These are phyloP conservation scores for Spathaspora sp. DNA, from an alignment of 805 yeast genomes.

Conservation along the genomic window DNA sequence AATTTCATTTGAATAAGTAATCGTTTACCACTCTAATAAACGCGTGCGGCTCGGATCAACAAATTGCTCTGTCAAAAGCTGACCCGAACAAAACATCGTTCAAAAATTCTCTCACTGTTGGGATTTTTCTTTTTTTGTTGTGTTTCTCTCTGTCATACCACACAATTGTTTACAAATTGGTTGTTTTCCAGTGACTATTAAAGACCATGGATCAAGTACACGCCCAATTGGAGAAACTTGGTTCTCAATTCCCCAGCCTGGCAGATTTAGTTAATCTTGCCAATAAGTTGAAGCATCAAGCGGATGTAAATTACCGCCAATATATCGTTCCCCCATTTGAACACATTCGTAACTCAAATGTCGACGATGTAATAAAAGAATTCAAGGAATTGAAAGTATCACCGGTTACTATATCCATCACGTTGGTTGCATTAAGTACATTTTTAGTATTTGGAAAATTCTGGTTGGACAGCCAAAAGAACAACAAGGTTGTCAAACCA, in stretches of 20 bases:
- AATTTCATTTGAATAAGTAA: neutral
- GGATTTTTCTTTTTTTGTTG: neutral
- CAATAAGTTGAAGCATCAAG: constrained; percentile 6
- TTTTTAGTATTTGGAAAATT: constrained; percentile 19
- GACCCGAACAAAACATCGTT: neutral
- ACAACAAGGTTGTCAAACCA: constrained; percentile 17
- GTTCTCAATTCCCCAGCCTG: constrained; percentile 6
- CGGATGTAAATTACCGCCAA: constrained; percentile 6
- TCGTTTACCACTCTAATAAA: neutral
- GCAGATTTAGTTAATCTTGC: constrained; percentile 8
- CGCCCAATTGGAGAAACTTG: constrained; percentile 8
- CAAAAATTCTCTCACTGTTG: neutral
- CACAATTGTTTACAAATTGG: neutral
- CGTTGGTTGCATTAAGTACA: constrained; percentile 27
- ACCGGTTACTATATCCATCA: constrained; percentile 31
- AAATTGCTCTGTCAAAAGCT: neutral
- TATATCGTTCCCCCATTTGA: constrained; percentile 11
- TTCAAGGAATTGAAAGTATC: constrained; percentile 25
- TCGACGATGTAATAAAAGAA: constrained; percentile 24
- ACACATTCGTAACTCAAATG: constrained; percentile 1
- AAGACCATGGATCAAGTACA: constrained; percentile 9
- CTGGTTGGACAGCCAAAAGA: constrained; percentile 9
- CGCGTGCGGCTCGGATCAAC: neutral
- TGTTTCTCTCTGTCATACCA: neutral
- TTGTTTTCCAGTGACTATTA: neutral